Conservation (phyloP, 768 basidiomycete species). For the Tylopilus sp. region DNA sequence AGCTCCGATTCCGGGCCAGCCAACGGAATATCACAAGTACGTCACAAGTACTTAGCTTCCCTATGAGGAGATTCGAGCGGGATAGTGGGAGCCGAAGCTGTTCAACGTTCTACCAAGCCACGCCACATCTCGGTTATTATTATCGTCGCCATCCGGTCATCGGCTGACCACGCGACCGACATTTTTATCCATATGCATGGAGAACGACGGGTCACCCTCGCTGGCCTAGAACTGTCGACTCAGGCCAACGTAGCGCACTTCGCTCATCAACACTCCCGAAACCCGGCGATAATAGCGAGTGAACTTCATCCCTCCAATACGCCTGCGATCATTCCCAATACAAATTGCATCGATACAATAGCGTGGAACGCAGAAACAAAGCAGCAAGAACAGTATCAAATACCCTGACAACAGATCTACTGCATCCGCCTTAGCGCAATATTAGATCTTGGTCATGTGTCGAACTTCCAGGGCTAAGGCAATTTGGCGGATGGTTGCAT, state of each 20-base stretch:
- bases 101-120: neutral
- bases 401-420: too few species aligned
- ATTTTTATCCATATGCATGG: neutral
- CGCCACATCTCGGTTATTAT: neutral
- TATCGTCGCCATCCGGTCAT: neutral
- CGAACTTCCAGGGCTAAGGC: conserved; percentile 2
- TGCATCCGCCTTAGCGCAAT: neutral
- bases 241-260: neutral
- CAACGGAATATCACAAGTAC: neutral
- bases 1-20: neutral
- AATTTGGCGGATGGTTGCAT: neutral
- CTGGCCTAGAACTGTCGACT: neutral
- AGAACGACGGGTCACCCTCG: neutral
- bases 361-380: neutral
- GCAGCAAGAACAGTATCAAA: conserved; percentile 1
- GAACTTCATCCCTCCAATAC: too few species aligned
- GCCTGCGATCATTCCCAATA: too few species aligned
- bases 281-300: conserved; percentile 3
- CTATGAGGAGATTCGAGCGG: neutral
- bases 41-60: neutral
- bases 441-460: conserved; percentile 1
- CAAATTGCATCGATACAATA: too few species aligned
- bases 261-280: neutral
- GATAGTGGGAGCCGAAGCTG: conserved; percentile 1
- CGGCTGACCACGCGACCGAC: neutral